Evolutionary conservation across 352 stramenopile species (phyloP).

Genomic region (Phytopythium litorale): DNA sequence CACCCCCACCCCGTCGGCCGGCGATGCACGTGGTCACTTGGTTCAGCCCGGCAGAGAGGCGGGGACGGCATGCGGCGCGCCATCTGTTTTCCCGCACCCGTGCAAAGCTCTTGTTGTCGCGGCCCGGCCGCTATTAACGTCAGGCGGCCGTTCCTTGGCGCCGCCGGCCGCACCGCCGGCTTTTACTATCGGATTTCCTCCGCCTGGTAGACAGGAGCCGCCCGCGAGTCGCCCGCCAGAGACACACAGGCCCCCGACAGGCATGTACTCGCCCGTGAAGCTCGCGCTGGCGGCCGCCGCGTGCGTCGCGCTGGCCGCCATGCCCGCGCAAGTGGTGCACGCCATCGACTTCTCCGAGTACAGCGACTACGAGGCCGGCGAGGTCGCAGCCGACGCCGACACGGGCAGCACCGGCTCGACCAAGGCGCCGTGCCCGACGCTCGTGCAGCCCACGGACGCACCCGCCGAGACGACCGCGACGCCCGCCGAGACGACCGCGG

Average conservation of each 20-base stretch:
- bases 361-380: slow-evolving; percentile 14
- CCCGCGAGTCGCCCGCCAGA: not conserved
- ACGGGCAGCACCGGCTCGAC: slow-evolving; percentile 4
- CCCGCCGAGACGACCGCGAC: slow-evolving; percentile 2
- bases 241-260: not conserved
- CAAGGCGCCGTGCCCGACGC: slow-evolving; percentile 10
- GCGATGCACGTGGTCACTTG: too few relatives aligned
- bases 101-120: too few relatives aligned
- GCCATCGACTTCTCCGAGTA: slow-evolving; percentile 17
- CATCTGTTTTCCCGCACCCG: slow-evolving; percentile 21
- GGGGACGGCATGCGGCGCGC: slow-evolving; percentile 1
- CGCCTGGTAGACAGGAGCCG: slow-evolving; percentile 1
- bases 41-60: not conserved
- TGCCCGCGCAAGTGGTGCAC: slow-evolving; percentile 7
- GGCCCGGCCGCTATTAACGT: too few relatives aligned
- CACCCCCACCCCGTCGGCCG: too few relatives aligned
- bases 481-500: not conserved
- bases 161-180: not conserved
- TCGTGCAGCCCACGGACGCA: slow-evolving; percentile 7
- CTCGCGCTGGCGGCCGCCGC: slow-evolving; percentile 13
- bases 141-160: too few relatives aligned
- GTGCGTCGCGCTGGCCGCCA: slow-evolving; percentile 14
- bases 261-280: slow-evolving; percentile 20
- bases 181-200: slow-evolving; percentile 6
- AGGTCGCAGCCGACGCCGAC: slow-evolving; percentile 17